Conservation (phyloP, 1,139 yeast species). For the Citeromyces siamensis region DNA sequence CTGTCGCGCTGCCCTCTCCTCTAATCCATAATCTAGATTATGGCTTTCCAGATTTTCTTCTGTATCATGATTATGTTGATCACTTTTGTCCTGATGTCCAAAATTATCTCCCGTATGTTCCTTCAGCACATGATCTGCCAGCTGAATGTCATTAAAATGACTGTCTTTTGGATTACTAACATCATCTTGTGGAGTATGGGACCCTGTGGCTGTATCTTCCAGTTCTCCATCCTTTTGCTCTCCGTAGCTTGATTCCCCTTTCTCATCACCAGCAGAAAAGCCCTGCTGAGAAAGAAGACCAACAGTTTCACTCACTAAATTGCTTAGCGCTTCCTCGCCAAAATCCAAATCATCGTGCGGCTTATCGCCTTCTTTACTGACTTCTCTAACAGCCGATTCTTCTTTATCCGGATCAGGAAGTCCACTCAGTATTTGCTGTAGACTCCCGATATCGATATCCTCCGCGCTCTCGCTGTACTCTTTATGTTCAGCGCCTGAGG, state of each 20-base stretch:
- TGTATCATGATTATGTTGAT: slow-evolving; percentile 9
- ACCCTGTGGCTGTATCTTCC: slow-evolving; percentile 9
- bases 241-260: not conserved
- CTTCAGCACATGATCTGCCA: not conserved
- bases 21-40: not conserved
- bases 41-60: not conserved
- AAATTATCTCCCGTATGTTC: slow-evolving; percentile 5
- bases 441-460: not conserved
- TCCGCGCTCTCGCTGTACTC: not conserved
- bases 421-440: slow-evolving; percentile 3
- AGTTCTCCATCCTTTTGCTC: slow-evolving; percentile 5
- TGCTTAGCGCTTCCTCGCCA: slow-evolving; percentile 4
- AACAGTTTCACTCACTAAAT: slow-evolving; percentile 6
- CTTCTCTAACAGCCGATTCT: not conserved
- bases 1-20: not conserved
- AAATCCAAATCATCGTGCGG: slow-evolving; percentile 3
- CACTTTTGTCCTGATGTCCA: slow-evolving; percentile 4
- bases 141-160: not conserved
- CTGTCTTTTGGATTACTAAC: slow-evolving; percentile 2
- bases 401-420: not conserved
- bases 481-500: not conserved
- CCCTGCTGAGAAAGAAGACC: slow-evolving; percentile 4
- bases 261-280: slow-evolving; percentile 3
- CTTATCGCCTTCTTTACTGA: not conserved
- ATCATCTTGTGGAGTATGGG: slow-evolving; percentile 4